Percentiles rank a stretch among this genome's conserved stretches.
phyloP scores from a whole-genome alignment of 106 monocot genomes.

The Dioscorea alata region DNA sequence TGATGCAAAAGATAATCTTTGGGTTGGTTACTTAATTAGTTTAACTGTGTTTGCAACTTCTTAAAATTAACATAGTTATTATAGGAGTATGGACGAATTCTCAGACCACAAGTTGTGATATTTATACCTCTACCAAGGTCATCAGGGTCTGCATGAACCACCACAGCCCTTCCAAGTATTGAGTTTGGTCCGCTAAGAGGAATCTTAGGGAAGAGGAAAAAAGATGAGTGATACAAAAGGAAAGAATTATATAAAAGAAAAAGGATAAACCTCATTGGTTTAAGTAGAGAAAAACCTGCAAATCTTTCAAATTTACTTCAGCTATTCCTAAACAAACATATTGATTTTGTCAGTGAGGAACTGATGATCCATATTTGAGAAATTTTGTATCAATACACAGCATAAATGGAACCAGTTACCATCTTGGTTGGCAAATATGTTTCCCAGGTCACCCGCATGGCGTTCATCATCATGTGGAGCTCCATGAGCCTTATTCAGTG shows the following conservation, averaged over 20 bases:
- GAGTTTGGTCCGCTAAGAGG: conserved; percentile 37
- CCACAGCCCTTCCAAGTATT: conserved; percentile 42
- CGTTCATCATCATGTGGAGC: conserved; percentile 47
- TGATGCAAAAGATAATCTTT: no score
- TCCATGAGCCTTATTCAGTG: conserved; percentile 52
- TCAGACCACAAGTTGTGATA: no score
- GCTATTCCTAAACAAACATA: conserved; percentile 42
- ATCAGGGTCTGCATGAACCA: conserved; percentile 43
- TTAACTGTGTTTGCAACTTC: no score
- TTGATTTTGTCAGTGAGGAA: background rate
- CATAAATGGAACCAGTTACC: conserved; percentile 15
- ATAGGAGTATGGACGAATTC: no score
- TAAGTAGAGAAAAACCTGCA: conserved; percentile 34
- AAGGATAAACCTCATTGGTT: background rate
- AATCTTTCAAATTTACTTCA: conserved; percentile 52
- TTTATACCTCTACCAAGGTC: conserved; percentile 32
- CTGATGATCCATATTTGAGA: background rate
- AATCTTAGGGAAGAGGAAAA: conserved; percentile 15
- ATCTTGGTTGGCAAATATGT: conserved; percentile 50
- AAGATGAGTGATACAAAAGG: background rate
- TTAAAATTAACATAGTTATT: no score
- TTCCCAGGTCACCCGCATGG: conserved; percentile 83
- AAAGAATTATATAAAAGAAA: background rate
- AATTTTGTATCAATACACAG: background rate
- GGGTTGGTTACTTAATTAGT: no score